Conservation (phyloP, 1,284 basidiomycete genomes). For the Ceratobasidium sp. region DNA sequence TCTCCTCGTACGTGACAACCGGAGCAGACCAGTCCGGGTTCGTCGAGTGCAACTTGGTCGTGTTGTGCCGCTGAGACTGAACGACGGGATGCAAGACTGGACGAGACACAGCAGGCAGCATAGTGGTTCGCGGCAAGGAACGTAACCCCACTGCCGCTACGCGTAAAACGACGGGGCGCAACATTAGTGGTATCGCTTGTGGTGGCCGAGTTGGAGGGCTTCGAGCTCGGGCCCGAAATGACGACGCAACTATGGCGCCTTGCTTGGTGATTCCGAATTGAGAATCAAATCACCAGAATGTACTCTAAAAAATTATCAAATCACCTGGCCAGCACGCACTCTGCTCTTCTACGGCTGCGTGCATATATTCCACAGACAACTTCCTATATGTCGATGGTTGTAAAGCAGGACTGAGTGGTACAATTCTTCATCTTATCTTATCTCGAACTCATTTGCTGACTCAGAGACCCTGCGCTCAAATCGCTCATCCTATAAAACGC, state of each 20-base stretch:
- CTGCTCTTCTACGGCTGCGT: not conserved
- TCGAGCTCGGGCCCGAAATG: not conserved
- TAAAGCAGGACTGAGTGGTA: not conserved
- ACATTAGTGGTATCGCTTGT: constrained; percentile 22
- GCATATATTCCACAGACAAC: not conserved
- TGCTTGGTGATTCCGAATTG: not conserved
- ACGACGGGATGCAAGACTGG: constrained; percentile 4
- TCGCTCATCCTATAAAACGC: constrained; percentile 41
- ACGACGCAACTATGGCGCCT: constrained; percentile 23
- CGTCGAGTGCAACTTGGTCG: constrained; percentile 38
- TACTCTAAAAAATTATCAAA: not conserved
- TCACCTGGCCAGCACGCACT: too few species aligned
- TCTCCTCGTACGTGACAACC: constrained; percentile 80
- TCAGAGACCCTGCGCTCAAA: constrained; percentile 39
- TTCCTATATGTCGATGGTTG: too few species aligned
- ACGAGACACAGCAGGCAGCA: constrained; percentile 20
- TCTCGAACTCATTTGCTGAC: not conserved
- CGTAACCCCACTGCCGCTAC: constrained; percentile 29
- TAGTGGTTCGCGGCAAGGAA: constrained; percentile 16
- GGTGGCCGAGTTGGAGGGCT: constrained; percentile 1
- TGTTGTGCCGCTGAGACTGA: constrained; percentile 32
- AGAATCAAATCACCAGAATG: constrained; percentile 5
- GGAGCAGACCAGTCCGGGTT: constrained; percentile 74
- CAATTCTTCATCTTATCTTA: not conserved
- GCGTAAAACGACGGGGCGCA: constrained; percentile 19